A percentile compares a stretch with the other conserved stretches of the same genome.
These are phyloP conservation scores for Leishmania turanica DNA, from an alignment of 208 protist genomes.

Conservation along the genomic window DNA sequence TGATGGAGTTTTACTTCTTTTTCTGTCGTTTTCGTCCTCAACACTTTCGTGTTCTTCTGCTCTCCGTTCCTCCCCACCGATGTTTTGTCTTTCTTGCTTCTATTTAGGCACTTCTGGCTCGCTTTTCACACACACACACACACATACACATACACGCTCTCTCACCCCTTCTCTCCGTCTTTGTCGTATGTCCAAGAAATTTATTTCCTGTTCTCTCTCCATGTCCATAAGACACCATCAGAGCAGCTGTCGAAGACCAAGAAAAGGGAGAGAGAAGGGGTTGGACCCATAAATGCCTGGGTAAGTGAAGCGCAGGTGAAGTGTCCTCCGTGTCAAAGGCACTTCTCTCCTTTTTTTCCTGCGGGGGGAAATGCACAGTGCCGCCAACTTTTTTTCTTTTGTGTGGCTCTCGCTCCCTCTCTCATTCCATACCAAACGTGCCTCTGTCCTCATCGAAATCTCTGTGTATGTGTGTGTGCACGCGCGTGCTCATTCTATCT, in stretches of 20 bases:
- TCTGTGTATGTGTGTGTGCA: neutral
- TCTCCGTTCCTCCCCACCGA: neutral
- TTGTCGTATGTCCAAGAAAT: neutral
- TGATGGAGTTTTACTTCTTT: neutral
- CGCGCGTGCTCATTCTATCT: neutral
- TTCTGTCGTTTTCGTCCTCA: neutral
- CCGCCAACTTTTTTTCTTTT: neutral
- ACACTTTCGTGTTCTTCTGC: neutral
- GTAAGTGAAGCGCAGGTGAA: neutral
- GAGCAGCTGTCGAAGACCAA: neutral
- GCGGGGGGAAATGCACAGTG: neutral
- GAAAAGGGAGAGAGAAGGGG: neutral
- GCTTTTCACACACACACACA: neutral
- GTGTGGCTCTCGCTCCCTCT: neutral
- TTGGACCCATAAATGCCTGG: neutral
- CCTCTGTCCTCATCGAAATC: neutral
- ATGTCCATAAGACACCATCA: neutral
- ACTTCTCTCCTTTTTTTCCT: neutral
- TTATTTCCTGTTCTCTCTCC: slow-evolving; percentile 8
- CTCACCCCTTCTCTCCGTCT: neutral
- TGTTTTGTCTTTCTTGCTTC: neutral
- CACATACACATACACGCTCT: neutral
- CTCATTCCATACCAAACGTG: neutral
- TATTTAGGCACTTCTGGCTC: neutral
- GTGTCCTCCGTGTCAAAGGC: neutral